A percentile compares a stretch with the other conserved stretches of the same genome.
Evolutionary conservation across 352 stramenopile species (phyloP).

Genomic region (Phytopythium delawarense): DNA sequence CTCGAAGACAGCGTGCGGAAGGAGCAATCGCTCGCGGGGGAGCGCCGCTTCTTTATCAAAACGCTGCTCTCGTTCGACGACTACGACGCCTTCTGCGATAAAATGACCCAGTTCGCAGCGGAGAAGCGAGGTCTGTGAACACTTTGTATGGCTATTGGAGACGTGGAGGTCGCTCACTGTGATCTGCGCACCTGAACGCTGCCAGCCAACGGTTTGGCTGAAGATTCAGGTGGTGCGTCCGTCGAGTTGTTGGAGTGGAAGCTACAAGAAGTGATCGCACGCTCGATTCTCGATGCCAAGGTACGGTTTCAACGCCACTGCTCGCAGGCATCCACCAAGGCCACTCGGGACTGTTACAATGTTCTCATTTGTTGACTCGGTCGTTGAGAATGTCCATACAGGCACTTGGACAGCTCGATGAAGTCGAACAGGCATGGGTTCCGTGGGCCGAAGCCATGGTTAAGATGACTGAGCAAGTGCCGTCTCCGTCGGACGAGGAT

Average conservation of each 20-base stretch:
- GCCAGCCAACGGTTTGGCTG: conserved; percentile 15
- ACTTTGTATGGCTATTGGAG: background rate
- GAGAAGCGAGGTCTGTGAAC: conserved; percentile 24
- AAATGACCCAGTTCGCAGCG: conserved; percentile 50
- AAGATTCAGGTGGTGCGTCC: background rate
- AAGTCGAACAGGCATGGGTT: conserved; percentile 45
- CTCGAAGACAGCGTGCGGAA: conserved; percentile 38
- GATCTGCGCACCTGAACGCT: background rate
- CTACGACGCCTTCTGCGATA: conserved; percentile 51
- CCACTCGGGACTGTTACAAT: background rate
- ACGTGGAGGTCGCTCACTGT: background rate
- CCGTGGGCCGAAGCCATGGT: conserved; percentile 65
- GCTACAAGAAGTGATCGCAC: conserved; percentile 61
- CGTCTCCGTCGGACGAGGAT: conserved; percentile 2
- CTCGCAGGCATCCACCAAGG: background rate
- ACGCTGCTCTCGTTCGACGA: conserved; percentile 70
- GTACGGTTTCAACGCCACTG: conserved; percentile 12
- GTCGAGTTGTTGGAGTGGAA: conserved; percentile 51
- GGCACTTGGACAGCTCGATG: conserved; percentile 43
- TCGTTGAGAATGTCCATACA: conserved; percentile 8
- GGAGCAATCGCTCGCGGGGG: conserved; percentile 26
- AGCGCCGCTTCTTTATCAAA: conserved; percentile 64
- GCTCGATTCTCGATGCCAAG: conserved; percentile 59
- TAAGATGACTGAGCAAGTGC: conserved; percentile 31
- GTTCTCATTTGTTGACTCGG: background rate